Percentiles rank a stretch among this genome's conserved stretches.
Evolutionary conservation across 2,329 filamentous ascomycete species (phyloP).

Genomic region (Lasiodiplodia hormozganensis): DNA sequence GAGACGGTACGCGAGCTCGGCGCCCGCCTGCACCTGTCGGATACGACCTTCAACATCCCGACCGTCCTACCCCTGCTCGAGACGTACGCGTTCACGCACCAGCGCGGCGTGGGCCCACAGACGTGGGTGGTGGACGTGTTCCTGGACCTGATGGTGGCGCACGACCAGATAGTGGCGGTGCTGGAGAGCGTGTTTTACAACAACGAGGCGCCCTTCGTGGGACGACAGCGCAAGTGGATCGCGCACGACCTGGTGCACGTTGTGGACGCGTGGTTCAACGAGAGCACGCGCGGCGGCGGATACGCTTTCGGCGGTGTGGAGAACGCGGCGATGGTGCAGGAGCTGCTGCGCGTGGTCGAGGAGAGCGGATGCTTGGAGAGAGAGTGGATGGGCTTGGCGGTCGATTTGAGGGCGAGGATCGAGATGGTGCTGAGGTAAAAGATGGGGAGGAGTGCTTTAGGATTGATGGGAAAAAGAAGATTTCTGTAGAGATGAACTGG

Average conservation of each 20-base stretch:
- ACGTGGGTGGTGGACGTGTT: slow-evolving; percentile 72
- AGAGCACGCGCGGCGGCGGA: slow-evolving; percentile 61
- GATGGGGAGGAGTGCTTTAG: not conserved
- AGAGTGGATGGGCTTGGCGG: slow-evolving; percentile 41
- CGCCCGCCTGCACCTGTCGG: slow-evolving; percentile 61
- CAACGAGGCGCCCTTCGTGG: slow-evolving; percentile 69
- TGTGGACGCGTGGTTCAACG: slow-evolving; percentile 66
- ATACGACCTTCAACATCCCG: slow-evolving; percentile 62
- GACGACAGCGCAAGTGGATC: slow-evolving; percentile 62
- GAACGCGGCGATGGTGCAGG: slow-evolving; percentile 56
- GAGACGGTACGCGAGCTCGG: slow-evolving; percentile 65
- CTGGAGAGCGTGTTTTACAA: slow-evolving; percentile 73
- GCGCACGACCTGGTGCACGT: slow-evolving; percentile 69
- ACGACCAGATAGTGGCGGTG: slow-evolving; percentile 66
- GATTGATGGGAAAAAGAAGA: not conserved
- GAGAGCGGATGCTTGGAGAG: slow-evolving; percentile 50
- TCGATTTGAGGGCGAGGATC: slow-evolving; percentile 29
- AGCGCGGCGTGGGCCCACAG: slow-evolving; percentile 54
- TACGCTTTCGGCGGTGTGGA: slow-evolving; percentile 66
- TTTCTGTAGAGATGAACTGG: not conserved
- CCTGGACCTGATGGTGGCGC: slow-evolving; percentile 66
- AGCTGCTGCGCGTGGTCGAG: slow-evolving; percentile 50
- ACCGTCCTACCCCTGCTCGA: slow-evolving; percentile 63
- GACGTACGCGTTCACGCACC: slow-evolving; percentile 61
- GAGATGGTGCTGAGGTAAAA: slow-evolving; percentile 21